These are phyloP conservation scores for Annulohypoxylon moriforme DNA, from an alignment of 495 filamentous ascomycete genomes.

Conservation along the genomic window DNA sequence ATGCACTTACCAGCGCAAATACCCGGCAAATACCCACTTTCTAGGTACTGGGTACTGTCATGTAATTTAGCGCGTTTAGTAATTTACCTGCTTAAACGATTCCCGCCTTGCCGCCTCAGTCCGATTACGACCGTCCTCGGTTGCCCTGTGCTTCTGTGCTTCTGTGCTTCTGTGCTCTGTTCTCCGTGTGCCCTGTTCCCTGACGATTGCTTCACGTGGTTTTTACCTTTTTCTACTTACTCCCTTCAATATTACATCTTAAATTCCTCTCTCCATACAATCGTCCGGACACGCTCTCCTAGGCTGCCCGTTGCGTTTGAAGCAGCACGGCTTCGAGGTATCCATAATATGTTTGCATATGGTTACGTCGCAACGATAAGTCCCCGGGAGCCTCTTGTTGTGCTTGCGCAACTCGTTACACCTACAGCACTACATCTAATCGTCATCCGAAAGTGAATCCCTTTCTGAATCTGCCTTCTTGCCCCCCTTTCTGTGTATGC, in stretches of 20 bases:
- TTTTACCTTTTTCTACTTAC: constrained; percentile 8
- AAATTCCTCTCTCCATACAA: not conserved
- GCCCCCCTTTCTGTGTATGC: not conserved
- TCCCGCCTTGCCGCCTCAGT: constrained; percentile 18
- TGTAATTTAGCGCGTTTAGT: constrained; percentile 32
- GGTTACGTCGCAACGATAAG: constrained; percentile 33
- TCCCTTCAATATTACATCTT: not conserved
- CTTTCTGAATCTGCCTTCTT: constrained; percentile 7
- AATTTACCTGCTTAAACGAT: constrained; percentile 32
- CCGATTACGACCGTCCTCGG: constrained; percentile 26
- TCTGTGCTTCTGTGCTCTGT: not conserved
- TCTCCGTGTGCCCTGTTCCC: not conserved
- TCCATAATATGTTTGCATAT: constrained; percentile 36
- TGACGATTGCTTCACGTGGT: constrained; percentile 29
- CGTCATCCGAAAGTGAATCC: constrained; percentile 18
- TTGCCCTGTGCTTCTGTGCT: not conserved
- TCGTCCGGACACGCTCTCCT: constrained; percentile 1
- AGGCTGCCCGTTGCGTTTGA: constrained; percentile 16
- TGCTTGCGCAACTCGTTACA: constrained; percentile 25
- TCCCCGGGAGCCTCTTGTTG: constrained; percentile 29
- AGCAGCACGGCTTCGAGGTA: constrained; percentile 16
- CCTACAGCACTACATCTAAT: constrained; percentile 23
- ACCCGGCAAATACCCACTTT: too few species aligned
- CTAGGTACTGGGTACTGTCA: not conserved
- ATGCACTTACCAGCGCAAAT: too few species aligned